Conservation (phyloP, 1,284 basidiomycete genomes). For the Naganishia sp. region DNA sequence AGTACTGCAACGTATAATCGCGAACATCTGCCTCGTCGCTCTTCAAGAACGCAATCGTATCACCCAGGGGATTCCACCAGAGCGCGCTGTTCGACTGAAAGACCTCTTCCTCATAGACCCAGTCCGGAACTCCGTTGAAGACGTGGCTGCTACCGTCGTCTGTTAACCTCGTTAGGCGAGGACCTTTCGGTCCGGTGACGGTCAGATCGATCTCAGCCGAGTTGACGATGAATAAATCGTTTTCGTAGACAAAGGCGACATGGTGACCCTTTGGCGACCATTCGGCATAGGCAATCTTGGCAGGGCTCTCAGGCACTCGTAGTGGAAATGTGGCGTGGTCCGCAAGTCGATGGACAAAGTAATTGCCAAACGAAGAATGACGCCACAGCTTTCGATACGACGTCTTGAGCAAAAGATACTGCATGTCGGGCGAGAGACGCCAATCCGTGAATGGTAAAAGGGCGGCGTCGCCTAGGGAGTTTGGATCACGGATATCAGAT, state of each 20-base stretch:
- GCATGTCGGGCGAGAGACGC: constrained; percentile 82
- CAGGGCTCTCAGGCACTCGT: constrained; percentile 62
- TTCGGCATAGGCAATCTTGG: constrained; percentile 71
- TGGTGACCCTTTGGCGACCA: constrained; percentile 81
- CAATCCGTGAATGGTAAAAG: constrained; percentile 64
- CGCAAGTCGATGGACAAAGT: constrained; percentile 74
- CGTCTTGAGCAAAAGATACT: constrained; percentile 76
- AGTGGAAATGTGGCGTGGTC: constrained; percentile 67
- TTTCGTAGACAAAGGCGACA: constrained; percentile 76
- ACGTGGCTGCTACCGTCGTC: constrained; percentile 75
- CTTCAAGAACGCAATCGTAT: constrained; percentile 77
- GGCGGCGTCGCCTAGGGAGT: constrained; percentile 10
- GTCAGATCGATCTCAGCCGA: constrained; percentile 39
- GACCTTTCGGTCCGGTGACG: constrained; percentile 3
- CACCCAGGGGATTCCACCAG: constrained; percentile 87
- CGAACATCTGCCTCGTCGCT: constrained; percentile 87
- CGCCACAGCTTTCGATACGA: constrained; percentile 87
- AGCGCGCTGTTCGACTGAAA: constrained; percentile 71
- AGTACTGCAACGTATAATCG: constrained; percentile 83
- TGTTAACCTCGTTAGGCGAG: constrained; percentile 68
- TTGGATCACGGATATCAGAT: constrained; percentile 39
- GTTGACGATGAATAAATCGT: constrained; percentile 79
- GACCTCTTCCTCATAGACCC: constrained; percentile 93
- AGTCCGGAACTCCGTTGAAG: constrained; percentile 93
- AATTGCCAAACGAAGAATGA: constrained; percentile 81